phyloP scores from a whole-genome alignment of 306 rosid genomes.

The Sicyos edulis region DNA sequence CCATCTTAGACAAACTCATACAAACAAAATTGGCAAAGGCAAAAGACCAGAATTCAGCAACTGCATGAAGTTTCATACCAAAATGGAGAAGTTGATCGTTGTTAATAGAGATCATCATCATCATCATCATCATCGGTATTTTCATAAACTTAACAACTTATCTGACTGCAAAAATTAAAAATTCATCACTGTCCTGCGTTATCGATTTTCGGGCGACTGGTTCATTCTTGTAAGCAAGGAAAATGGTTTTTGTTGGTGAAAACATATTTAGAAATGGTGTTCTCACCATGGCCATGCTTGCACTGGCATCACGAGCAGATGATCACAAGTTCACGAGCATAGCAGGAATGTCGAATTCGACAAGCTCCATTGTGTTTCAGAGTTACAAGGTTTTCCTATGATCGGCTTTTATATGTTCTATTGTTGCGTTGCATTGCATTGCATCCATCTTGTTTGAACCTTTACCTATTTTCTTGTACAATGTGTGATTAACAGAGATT shows the following conservation, averaged over 20 bases:
- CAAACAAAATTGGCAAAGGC: conserved; percentile 68
- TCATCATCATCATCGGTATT: conserved; percentile 4
- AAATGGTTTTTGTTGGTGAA: background rate
- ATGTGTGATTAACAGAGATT: background rate
- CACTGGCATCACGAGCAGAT: background rate
- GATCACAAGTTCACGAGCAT: background rate
- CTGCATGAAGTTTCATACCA: conserved; percentile 30
- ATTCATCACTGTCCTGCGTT: background rate
- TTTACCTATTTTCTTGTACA: background rate
- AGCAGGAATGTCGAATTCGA: background rate
- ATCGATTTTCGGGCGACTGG: background rate
- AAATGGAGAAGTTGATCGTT: conserved; percentile 11
- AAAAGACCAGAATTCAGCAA: conserved; percentile 37
- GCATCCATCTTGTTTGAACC: background rate
- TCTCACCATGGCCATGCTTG: background rate
- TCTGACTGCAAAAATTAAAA: background rate
- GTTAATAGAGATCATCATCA: background rate
- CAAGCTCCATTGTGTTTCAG: conserved; percentile 13
- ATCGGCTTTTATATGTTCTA: background rate
- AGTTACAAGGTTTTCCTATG: background rate
- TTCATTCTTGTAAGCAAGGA: background rate
- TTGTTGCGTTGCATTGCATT: background rate
- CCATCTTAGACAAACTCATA: conserved; percentile 80
- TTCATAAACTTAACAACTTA: background rate
- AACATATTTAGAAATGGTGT: background rate